Conservation (phyloP, 225 moss, liverwort and hornwort species). For the Polytrichum commune region DNA sequence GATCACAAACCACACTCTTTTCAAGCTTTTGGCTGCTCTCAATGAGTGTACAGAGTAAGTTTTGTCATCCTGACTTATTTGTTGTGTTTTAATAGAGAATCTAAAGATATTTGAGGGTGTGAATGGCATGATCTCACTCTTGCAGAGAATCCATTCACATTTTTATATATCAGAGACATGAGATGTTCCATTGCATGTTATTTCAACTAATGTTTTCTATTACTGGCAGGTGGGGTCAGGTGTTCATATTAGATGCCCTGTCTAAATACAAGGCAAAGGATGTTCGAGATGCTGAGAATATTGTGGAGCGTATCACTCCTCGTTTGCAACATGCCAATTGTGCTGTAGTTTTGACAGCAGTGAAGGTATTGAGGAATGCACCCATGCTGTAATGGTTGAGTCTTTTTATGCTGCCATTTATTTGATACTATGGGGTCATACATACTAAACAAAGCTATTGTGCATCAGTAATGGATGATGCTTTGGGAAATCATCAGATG, state of each 20-base stretch:
- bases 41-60: slow-evolving; percentile 99
- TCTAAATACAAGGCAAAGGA: slow-evolving; percentile 98
- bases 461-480: no score
- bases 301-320: slow-evolving; percentile 97
- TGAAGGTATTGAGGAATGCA: slow-evolving; percentile 56
- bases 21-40: slow-evolving; percentile 96
- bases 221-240: slow-evolving; percentile 92
- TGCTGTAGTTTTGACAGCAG: slow-evolving; percentile 94
- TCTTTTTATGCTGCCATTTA: no score
- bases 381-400: no score
- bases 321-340: slow-evolving; percentile 99
- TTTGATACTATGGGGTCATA: no score
- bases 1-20: slow-evolving; percentile 90
- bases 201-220: neutral
- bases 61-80: neutral
- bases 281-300: slow-evolving; percentile 96
- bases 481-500: no score
- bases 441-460: no score
- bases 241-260: slow-evolving; percentile 93
- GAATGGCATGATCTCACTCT: no score
- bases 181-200: neutral
- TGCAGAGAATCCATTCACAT: no score
- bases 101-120: no score
- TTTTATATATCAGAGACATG: no score
- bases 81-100: no score